Conservation (phyloP, 2,329 filamentous ascomycete genomes). For the Claviceps citrina region DNA sequence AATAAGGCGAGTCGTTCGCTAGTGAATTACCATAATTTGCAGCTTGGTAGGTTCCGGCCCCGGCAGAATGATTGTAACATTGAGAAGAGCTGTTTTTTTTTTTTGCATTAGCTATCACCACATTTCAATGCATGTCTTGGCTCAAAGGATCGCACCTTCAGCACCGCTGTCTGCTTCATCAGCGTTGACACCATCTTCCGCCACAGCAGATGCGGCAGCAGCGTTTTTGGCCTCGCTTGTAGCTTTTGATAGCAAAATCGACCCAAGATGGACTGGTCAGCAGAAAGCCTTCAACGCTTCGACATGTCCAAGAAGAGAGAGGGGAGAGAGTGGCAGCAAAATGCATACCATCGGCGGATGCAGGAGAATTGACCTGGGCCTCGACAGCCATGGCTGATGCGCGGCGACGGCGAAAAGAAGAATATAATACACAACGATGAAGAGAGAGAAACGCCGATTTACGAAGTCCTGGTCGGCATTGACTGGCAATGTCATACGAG, state of each 20-base stretch:
- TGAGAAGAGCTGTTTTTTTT: constrained; percentile 32
- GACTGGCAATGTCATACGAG: constrained; percentile 10
- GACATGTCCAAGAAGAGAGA: no score
- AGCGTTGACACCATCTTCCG: constrained; percentile 12
- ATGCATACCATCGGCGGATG: constrained; percentile 11
- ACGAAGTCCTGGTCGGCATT: constrained; percentile 15
- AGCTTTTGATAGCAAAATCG: constrained; percentile 7
- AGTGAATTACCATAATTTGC: constrained; percentile 58
- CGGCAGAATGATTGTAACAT: constrained; percentile 65
- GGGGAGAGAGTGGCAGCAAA: no score
- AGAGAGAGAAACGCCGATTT: constrained; percentile 9
- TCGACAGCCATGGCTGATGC: constrained; percentile 19
- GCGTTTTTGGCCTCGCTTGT: constrained; percentile 14
- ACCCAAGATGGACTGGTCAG: neutral
- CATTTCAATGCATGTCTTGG: neutral
- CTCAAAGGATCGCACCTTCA: constrained; percentile 17
- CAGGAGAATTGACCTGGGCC: constrained; percentile 12
- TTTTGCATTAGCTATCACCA: neutral
- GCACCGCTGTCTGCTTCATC: constrained; percentile 18
- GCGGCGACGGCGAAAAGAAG: constrained; percentile 6
- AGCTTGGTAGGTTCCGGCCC: constrained; percentile 59
- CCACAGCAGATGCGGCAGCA: constrained; percentile 13
- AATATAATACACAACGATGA: constrained; percentile 9
- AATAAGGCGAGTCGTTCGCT: neutral
- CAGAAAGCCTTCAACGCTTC: neutral